Conservation (phyloP, 2,329 filamentous ascomycete genomes). For the Aspergillus luchuensis region DNA sequence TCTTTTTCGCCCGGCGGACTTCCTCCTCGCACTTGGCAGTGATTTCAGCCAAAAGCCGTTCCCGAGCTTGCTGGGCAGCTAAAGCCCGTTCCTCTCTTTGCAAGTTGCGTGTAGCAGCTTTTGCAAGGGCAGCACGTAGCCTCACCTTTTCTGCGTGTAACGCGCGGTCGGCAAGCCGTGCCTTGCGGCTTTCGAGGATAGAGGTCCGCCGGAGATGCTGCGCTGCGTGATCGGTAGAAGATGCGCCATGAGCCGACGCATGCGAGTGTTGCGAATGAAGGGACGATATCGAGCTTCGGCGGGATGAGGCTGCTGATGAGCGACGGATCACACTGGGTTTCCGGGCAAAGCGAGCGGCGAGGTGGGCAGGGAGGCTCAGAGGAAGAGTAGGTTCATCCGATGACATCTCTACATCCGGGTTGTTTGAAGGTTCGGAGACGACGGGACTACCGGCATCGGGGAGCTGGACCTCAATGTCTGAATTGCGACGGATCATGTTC, state of each 20-base stretch:
- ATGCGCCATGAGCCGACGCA: constrained; percentile 50
- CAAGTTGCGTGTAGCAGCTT: constrained; percentile 58
- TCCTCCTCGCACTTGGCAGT: constrained; percentile 67
- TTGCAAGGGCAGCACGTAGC: constrained; percentile 62
- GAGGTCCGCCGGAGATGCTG: constrained; percentile 67
- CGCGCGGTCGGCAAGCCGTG: constrained; percentile 64
- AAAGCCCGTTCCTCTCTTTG: constrained; percentile 64
- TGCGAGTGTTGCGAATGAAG: constrained; percentile 63
- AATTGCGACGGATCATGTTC: constrained; percentile 46
- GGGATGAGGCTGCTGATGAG: constrained; percentile 64
- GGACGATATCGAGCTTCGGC: constrained; percentile 66
- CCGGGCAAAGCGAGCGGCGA: constrained; percentile 64
- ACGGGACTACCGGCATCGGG: constrained; percentile 36
- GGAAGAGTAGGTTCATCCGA: constrained; percentile 39
- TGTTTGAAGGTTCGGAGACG: constrained; percentile 28
- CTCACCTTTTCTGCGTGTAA: constrained; percentile 68
- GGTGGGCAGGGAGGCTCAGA: constrained; percentile 59
- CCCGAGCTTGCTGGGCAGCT: constrained; percentile 64
- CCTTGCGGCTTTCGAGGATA: constrained; percentile 66
- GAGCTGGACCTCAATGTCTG: constrained; percentile 45
- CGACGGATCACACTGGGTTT: constrained; percentile 56
- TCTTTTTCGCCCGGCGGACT: constrained; percentile 65
- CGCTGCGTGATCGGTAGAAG: constrained; percentile 62
- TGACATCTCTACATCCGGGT: constrained; percentile 47
- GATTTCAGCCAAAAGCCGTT: constrained; percentile 65